phyloP scores from a whole-genome alignment of 495 filamentous ascomycete genomes.

The Podospora fimiseda region DNA sequence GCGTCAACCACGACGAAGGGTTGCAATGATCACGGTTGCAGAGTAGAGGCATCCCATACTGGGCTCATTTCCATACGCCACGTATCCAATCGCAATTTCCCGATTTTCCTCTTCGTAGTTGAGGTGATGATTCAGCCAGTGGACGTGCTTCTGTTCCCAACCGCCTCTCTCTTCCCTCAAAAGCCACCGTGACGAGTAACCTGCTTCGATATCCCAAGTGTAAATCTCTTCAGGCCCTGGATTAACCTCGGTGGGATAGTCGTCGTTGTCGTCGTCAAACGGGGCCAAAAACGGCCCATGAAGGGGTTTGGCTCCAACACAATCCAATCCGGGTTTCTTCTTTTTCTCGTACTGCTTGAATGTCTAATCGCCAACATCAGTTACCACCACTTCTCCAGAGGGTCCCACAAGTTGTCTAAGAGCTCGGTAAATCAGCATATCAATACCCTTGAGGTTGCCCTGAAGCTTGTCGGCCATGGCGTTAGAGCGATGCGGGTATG shows the following conservation, averaged over 20 bases:
- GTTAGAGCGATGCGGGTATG: slow-evolving; percentile 1
- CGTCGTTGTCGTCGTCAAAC: too few relatives aligned
- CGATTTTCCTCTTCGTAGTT: not conserved
- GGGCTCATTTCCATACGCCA: not conserved
- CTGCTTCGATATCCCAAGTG: too few relatives aligned
- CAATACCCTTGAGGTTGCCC: slow-evolving; percentile 2
- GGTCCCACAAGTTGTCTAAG: not conserved
- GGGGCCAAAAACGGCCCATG: not conserved
- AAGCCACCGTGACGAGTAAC: too few relatives aligned
- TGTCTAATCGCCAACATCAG: not conserved
- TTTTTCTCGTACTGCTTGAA: not conserved
- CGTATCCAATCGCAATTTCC: not conserved
- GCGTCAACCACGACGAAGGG: too few relatives aligned
- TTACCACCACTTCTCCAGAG: not conserved
- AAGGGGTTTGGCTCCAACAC: not conserved
- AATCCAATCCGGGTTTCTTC: not conserved
- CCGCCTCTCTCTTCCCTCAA: too few relatives aligned
- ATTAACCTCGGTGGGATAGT: not conserved
- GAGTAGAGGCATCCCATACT: not conserved
- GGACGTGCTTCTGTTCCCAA: not conserved
- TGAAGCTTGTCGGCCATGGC: not conserved
- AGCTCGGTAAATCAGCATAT: slow-evolving; percentile 6
- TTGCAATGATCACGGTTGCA: not conserved
- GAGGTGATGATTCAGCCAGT: not conserved
- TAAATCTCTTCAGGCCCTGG: not conserved